These are phyloP conservation scores for Heliocybe sulcata DNA, from an alignment of 1,284 basidiomycete species.

Conservation along the genomic window DNA sequence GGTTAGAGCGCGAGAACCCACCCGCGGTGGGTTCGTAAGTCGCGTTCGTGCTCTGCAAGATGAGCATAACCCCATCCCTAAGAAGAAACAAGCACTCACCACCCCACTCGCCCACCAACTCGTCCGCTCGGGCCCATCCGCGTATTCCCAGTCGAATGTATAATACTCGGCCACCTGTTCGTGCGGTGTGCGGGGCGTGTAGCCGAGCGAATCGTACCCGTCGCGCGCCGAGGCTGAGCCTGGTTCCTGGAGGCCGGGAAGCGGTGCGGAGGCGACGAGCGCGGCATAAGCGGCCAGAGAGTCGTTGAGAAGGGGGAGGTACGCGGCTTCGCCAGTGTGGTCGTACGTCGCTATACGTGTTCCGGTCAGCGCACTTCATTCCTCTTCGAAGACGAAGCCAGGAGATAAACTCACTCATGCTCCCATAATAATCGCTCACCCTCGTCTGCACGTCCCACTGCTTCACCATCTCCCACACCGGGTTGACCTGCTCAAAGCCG, in stretches of 20 bases:
- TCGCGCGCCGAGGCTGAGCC: constrained; percentile 29
- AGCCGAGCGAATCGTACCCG: constrained; percentile 41
- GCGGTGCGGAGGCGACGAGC: constrained; percentile 22
- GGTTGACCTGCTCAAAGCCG: constrained; percentile 42
- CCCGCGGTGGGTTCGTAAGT: constrained; percentile 48
- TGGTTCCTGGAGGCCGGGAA: neutral
- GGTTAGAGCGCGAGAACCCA: constrained; percentile 53
- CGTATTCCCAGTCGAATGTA: constrained; percentile 47
- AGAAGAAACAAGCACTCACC: constrained; percentile 31
- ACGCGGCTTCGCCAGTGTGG: constrained; percentile 38
- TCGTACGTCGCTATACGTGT: constrained; percentile 41
- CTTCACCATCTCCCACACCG: constrained; percentile 51
- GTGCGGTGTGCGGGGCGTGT: constrained; percentile 32
- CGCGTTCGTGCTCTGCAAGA: constrained; percentile 49
- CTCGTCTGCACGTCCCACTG: constrained; percentile 46
- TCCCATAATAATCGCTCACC: constrained; percentile 38
- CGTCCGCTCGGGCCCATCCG: constrained; percentile 51
- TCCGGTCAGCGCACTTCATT: neutral
- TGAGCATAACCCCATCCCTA: too few species aligned
- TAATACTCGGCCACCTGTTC: constrained; percentile 47
- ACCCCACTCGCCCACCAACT: constrained; percentile 56
- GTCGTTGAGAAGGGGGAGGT: constrained; percentile 31
- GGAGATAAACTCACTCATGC: constrained; percentile 33
- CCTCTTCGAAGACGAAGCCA: neutral
- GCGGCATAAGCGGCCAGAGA: constrained; percentile 32